Base-by-base conservation (phyloP, 2,329 filamentous ascomycete genomes). In the Xylaria sp. region DNA sequence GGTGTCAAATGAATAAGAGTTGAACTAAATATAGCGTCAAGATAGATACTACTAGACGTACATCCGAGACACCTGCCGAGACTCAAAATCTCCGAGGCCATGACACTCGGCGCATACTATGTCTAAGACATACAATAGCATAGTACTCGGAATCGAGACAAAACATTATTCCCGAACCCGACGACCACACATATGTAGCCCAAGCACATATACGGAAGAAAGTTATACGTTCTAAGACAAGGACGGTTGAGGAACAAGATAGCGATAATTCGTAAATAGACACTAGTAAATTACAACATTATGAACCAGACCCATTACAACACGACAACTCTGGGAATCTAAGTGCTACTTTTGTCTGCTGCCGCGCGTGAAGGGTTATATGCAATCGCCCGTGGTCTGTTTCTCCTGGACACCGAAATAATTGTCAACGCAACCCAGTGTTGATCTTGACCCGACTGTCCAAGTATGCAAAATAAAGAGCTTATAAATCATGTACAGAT, bases 211-310 rank as follows among this genome's bases (percentile, higher is more conserved):
- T 14, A 42, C 39, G 39, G 11, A 42, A 8, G 14, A 42, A 17
- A 42, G 12, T 42, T 14, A 42, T 8, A 36, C 34, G 39, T 14
- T 14, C 3, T 6, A 30, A 51, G 36, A 19, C 39, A 50, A 12
- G 5, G 57, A 9, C 21, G 7, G 3, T 32, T 24, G 58, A n/a
- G 56, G 64, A 68, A 64, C 61, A 60, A 56, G 54, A 69, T 63
- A 68, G 45, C 47, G 53, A 62, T 34, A 55, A 66, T 70, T 56
- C 67, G 36, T 66, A 54, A 78, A 78, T 80, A 81, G 75, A 81
- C 77, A 82, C 77, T 81, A 80, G 75, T 79, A 79, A 80, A 83
- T 82, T 83, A 83, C 80, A 82, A 78, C 77, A 80, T 79, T 80
- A 81, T 80, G 78, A 80, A 81, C 77, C 77, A 79, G 75, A 81